Conservation (phyloP, 179 eudicot species). For the Pouteria campechiana region DNA sequence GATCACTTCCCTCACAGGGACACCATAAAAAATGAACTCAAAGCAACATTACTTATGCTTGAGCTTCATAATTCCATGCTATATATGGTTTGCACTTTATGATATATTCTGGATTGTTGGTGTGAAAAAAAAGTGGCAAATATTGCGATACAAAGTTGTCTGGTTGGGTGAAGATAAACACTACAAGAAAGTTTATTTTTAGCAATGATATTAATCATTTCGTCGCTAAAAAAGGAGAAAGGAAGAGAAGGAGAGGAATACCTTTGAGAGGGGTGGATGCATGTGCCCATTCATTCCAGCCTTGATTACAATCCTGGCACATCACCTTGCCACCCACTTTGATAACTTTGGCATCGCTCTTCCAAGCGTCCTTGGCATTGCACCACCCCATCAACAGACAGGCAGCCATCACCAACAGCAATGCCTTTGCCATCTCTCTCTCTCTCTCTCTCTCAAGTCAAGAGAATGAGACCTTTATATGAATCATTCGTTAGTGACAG, state of each 20-base stretch:
- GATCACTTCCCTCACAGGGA: too few relatives aligned
- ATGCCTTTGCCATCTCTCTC: conserved; percentile 2
- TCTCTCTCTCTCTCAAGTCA: too few relatives aligned
- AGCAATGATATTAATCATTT: not conserved
- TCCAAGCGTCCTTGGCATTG: conserved; percentile 11
- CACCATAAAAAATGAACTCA: too few relatives aligned
- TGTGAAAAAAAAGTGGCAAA: too few relatives aligned
- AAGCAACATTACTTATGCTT: too few relatives aligned
- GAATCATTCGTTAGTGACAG: too few relatives aligned
- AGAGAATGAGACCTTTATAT: too few relatives aligned
- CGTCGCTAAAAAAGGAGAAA: not conserved
- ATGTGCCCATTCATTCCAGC: conserved; percentile 56
- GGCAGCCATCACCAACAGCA: conserved; percentile 9
- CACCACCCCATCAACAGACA: conserved; percentile 8
- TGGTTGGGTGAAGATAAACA: too few relatives aligned
- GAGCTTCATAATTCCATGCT: too few relatives aligned
- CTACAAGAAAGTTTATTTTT: not conserved
- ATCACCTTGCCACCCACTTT: conserved; percentile 57
- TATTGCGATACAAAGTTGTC: too few relatives aligned
- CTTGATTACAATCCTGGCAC: conserved; percentile 60
- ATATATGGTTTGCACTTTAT: too few relatives aligned
- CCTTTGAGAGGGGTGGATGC: conserved; percentile 60
- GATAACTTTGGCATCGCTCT: conserved; percentile 19
- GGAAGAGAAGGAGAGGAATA: conserved; percentile 6
- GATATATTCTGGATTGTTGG: too few relatives aligned